Base-by-base conservation (phyloP, 2,329 filamentous ascomycete genomes). In the Dothideomycetidae sp. region DNA sequence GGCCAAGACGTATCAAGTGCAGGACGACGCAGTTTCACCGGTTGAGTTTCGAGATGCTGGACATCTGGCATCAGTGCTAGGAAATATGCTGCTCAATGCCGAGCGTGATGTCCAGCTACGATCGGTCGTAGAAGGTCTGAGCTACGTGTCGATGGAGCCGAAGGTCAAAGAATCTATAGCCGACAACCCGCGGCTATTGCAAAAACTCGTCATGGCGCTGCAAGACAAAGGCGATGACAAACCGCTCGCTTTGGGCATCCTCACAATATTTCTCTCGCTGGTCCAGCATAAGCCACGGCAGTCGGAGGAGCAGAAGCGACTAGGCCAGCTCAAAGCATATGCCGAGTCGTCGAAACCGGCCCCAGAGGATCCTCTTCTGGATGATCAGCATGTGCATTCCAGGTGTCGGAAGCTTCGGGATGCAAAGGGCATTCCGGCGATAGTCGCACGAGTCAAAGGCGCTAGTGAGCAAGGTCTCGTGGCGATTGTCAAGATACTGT, bases 321-420 rank as follows among this genome's bases (percentile, higher is more conserved):
- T 98, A 63, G 73, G 73, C 4, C 82, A 98, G 55, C 70, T 98
- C 31, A 94, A 93, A 63, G 83, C 85, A 2, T 98, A 96, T 50
- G 90, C 90, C 10, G 83, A 93, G 53, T 81, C 84, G 1, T 76
- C 77, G 4, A 85, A 83, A 50, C 58, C 63, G 2, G 54, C 66
- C 0, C 62, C 68, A 2, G 64, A 70, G 0, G 74, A 86, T 51
- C 72, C 74, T 5, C 64, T 92, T 0, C 78, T 90, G 40, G 73
- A 85, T 43, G 78, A 93, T 40, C 67, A 77, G 2, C 75, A 81
- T 46, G 85, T 93, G 21, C 67, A 72, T 11, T 68, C 70, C 42
- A 75, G 90, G 15, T 94, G 88, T 57, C 75, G 72, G 52, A 71
- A 70, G 9, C 69, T 94, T 10, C 81, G 96, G 42, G 76, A 88